Conservation (phyloP, 208 protist genomes). For the Trypanosoma conorhini region DNA sequence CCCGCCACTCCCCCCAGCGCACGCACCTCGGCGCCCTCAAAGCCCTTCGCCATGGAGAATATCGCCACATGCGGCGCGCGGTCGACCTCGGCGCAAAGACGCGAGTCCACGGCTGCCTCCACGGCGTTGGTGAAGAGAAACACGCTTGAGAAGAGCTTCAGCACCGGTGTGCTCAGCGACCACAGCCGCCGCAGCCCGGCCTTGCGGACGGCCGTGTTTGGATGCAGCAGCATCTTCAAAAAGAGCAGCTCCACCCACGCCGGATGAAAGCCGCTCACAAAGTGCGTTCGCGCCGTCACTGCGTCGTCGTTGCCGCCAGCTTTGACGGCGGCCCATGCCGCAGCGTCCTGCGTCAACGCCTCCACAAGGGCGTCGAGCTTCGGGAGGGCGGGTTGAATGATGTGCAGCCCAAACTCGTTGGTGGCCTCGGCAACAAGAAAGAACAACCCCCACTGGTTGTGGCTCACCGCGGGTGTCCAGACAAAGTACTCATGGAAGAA, state of each 20-base stretch:
- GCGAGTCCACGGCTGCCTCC: conserved; percentile 52
- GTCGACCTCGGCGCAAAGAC: conserved; percentile 78
- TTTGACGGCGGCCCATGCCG: not conserved
- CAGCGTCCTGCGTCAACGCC: conserved; percentile 28
- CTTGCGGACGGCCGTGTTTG: conserved; percentile 79
- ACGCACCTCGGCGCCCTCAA: conserved; percentile 62
- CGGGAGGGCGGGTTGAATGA: conserved; percentile 67
- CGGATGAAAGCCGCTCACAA: conserved; percentile 40
- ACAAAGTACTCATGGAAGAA: conserved; percentile 49
- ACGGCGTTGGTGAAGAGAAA: conserved; percentile 70
- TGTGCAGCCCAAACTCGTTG: conserved; percentile 86
- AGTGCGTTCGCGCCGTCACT: not conserved
- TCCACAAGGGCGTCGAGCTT: conserved; percentile 69
- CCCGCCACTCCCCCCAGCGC: conserved; percentile 32
- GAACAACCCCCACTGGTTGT: conserved; percentile 60
- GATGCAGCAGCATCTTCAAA: conserved; percentile 78
- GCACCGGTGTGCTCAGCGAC: conserved; percentile 43
- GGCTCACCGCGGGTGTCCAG: conserved; percentile 37
- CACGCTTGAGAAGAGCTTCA: conserved; percentile 44
- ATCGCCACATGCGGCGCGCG: conserved; percentile 49
- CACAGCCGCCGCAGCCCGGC: conserved; percentile 63
- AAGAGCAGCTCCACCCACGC: conserved; percentile 80
- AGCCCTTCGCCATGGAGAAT: conserved; percentile 66
- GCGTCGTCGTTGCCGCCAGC: not conserved
- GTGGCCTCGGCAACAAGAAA: conserved; percentile 83